Conservation (phyloP, 139 green algal genomes). For the Marvania coccoides region DNA sequence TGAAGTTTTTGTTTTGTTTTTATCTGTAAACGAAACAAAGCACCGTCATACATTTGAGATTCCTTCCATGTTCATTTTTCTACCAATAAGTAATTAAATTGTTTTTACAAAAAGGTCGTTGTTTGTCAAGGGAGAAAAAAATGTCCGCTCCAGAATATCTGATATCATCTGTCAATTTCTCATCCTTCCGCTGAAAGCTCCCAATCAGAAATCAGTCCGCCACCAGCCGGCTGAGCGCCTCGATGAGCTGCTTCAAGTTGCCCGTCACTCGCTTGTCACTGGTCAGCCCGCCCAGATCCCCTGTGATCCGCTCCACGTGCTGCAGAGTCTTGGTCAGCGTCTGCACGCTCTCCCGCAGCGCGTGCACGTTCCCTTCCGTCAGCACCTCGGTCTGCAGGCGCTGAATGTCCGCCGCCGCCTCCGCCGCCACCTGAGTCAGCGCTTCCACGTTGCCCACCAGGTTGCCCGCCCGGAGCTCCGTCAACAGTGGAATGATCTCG, state of each 20-base stretch:
- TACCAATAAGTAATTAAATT: too few relatives aligned
- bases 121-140: too few relatives aligned
- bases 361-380: constrained; percentile 85
- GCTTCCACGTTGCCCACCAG: constrained; percentile 73
- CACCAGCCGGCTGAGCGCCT: constrained; percentile 71
- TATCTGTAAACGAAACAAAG: too few relatives aligned
- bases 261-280: constrained; percentile 65
- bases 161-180: not conserved
- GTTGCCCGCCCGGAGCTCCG: constrained; percentile 62
- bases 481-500: constrained; percentile 68
- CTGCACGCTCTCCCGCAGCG: constrained; percentile 63
- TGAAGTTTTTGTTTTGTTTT: too few relatives aligned
- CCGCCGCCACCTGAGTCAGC: constrained; percentile 69
- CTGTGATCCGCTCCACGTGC: constrained; percentile 63
- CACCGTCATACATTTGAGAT: too few relatives aligned
- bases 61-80: too few relatives aligned
- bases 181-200: not conserved
- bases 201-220: constrained; percentile 51
- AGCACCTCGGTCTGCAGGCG: constrained; percentile 81
- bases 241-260: constrained; percentile 81
- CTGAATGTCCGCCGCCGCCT: constrained; percentile 75
- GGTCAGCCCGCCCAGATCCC: constrained; percentile 62
- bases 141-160: too few relatives aligned
- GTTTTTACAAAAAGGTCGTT: too few relatives aligned
- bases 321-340: constrained; percentile 69